Evolutionary conservation across 2,329 filamentous ascomycete genomes (phyloP).

Genomic region (Cadophora sp.): DNA sequence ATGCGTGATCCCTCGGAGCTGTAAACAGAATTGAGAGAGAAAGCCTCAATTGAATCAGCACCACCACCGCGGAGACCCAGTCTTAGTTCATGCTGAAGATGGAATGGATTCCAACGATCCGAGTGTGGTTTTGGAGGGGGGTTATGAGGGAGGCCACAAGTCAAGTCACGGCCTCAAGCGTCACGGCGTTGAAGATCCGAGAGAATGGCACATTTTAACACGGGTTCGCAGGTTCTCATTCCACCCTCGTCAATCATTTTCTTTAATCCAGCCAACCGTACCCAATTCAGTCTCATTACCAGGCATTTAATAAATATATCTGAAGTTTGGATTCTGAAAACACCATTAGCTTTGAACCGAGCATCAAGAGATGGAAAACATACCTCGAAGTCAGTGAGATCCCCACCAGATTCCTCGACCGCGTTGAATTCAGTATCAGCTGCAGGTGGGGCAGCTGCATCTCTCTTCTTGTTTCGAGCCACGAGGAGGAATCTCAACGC

Average conservation of each 20-base stretch:
- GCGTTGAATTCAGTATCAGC: slow-evolving; percentile 20
- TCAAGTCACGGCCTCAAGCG: too few relatives aligned
- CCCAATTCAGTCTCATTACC: not conserved
- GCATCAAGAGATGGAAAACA: slow-evolving; percentile 22
- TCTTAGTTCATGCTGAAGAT: too few relatives aligned
- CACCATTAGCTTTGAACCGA: slow-evolving; percentile 10
- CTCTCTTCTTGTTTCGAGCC: slow-evolving; percentile 49
- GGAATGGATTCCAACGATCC: too few relatives aligned
- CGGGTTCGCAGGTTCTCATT: not conserved
- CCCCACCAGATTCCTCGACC: slow-evolving; percentile 44
- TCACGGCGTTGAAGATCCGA: too few relatives aligned
- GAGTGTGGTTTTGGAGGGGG: too few relatives aligned
- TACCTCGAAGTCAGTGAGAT: slow-evolving; percentile 51
- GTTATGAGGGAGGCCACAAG: too few relatives aligned
- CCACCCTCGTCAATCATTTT: not conserved
- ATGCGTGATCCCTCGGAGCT: too few relatives aligned
- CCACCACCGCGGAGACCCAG: too few relatives aligned
- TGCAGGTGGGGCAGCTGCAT: slow-evolving; percentile 32
- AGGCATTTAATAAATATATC: slow-evolving; percentile 21
- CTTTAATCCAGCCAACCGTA: not conserved
- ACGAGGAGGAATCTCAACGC: slow-evolving; percentile 47
- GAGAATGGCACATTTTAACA: too few relatives aligned
- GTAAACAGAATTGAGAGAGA: too few relatives aligned
- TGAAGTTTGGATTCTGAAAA: slow-evolving; percentile 23
- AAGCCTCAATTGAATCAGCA: too few relatives aligned